Conservation (phyloP, 352 stramenopile genomes). For the Phytophthora syringae region DNA sequence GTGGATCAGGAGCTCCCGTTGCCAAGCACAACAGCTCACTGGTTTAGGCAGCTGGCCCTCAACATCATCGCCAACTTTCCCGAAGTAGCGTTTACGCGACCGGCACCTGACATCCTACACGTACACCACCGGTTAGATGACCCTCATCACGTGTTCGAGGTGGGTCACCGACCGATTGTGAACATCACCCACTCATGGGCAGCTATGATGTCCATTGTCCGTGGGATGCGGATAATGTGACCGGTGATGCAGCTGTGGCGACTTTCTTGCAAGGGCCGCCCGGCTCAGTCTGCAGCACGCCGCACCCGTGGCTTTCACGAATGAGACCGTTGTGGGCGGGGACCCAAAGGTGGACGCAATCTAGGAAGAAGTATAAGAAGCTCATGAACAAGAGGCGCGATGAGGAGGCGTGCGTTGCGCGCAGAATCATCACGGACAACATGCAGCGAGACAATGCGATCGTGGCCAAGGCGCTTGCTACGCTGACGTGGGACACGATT, state of each 20-base stretch:
- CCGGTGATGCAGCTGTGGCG: background rate
- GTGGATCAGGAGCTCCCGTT: background rate
- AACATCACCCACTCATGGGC: background rate
- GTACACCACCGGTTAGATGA: background rate
- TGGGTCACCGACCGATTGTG: background rate
- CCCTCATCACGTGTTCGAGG: background rate
- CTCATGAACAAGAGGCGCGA: too few species aligned
- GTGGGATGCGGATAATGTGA: too few species aligned
- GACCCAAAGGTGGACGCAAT: too few species aligned
- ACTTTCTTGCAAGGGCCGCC: background rate
- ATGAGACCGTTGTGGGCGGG: too few species aligned
- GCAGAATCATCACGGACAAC: too few species aligned
- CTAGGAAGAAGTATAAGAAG: too few species aligned
- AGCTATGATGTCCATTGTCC: too few species aligned
- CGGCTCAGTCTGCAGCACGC: background rate
- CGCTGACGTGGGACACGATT: too few species aligned
- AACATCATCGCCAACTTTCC: constrained; percentile 1
- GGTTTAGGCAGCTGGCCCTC: constrained; percentile 1
- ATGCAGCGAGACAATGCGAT: too few species aligned
- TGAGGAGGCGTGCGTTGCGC: constrained; percentile 19
- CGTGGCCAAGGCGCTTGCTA: too few species aligned
- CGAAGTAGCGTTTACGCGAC: too few species aligned
- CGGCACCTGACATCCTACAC: background rate
- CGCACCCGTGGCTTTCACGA: background rate
- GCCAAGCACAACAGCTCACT: background rate